phyloP scores from a whole-genome alignment of 345 rosid species.

The Hibiscus syriacus region DNA sequence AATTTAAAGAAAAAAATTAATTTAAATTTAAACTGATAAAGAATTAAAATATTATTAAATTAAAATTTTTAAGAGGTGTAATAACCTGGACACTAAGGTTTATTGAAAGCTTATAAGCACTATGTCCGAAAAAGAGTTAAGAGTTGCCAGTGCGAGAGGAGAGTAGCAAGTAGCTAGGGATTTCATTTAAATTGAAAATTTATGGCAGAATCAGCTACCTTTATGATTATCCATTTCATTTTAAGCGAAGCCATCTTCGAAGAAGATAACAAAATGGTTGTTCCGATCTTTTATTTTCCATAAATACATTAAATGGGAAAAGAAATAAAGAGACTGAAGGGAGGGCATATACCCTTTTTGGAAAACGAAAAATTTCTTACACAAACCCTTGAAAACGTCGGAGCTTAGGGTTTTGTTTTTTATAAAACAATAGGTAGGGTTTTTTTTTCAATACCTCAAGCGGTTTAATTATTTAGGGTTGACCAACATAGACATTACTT shows the following conservation, averaged over 20 bases:
- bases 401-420: conserved; percentile 7
- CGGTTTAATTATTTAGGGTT: too few relatives aligned
- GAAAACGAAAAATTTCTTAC: not conserved
- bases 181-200: not conserved
- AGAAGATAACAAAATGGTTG: not conserved
- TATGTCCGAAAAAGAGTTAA: not conserved
- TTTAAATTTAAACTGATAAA: too few relatives aligned
- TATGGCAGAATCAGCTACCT: not conserved
- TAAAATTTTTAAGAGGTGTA: too few relatives aligned
- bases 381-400: not conserved
- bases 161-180: not conserved
- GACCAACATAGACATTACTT: too few relatives aligned
- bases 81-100: not conserved
- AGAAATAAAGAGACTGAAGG: conserved; percentile 6
- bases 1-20: too few relatives aligned
- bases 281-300: conserved; percentile 7
- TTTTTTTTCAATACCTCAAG: too few relatives aligned
- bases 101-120: not conserved
- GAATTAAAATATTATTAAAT: too few relatives aligned
- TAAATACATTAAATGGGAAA: not conserved
- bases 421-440: too few relatives aligned
- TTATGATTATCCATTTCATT: not conserved
- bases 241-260: not conserved
- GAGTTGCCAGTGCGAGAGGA: not conserved
- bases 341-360: not conserved